Conservation (phyloP, 495 filamentous ascomycete genomes). For the Hypoxylon intermedium region DNA sequence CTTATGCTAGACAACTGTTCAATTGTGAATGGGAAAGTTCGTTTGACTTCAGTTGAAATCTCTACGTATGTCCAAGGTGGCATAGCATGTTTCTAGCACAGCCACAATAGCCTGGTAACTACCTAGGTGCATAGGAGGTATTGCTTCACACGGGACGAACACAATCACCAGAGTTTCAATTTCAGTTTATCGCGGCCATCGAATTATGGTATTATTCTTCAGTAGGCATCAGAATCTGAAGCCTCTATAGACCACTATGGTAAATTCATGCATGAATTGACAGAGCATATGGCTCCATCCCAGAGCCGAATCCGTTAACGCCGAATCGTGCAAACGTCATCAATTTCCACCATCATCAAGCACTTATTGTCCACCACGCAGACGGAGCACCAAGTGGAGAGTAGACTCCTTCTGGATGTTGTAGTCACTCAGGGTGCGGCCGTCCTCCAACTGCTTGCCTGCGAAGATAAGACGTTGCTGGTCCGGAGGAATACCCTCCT, state of each 20-base stretch:
- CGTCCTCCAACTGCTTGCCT: slow-evolving; percentile 90
- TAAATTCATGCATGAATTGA: slow-evolving; percentile 25
- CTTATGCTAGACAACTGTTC: too few species aligned
- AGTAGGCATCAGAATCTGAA: slow-evolving; percentile 17
- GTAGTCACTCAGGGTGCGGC: slow-evolving; percentile 83
- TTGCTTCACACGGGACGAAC: background rate
- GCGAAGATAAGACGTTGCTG: slow-evolving; percentile 91
- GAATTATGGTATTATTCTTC: slow-evolving; percentile 26
- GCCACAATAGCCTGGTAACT: too few species aligned
- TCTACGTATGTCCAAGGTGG: background rate
- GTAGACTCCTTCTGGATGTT: slow-evolving; percentile 95
- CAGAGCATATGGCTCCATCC: slow-evolving; percentile 18
- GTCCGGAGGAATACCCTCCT: slow-evolving; percentile 89
- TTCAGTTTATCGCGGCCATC: background rate
- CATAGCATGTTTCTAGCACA: too few species aligned
- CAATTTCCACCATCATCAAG: slow-evolving; percentile 17
- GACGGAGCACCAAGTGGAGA: slow-evolving; percentile 84
- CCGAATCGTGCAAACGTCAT: slow-evolving; percentile 37
- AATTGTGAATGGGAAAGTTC: too few species aligned
- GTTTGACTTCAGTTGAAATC: slow-evolving; percentile 9
- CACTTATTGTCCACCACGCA: slow-evolving; percentile 79
- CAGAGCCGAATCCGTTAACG: slow-evolving; percentile 34
- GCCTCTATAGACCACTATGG: slow-evolving; percentile 18
- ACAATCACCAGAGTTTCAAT: background rate
- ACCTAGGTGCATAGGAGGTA: background rate